A percentile compares a stretch with the other conserved stretches of the same genome.
Evolutionary conservation across 768 basidiomycete species (phyloP).

Genomic region (Lactarius hengduanensis): DNA sequence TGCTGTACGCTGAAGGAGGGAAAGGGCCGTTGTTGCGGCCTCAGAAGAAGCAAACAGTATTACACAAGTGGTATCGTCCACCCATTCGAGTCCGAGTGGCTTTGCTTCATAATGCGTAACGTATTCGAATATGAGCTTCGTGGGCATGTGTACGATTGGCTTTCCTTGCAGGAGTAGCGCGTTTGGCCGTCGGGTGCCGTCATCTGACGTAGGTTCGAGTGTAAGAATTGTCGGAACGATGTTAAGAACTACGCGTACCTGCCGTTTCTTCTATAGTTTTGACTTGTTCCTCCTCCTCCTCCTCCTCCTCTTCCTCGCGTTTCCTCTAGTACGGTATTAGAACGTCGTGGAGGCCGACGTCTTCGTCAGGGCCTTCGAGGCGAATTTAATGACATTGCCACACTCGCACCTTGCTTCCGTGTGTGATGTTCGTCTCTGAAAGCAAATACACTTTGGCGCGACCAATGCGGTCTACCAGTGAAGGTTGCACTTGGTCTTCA

Average conservation of each 20-base stretch:
- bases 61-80: conserved; percentile 80
- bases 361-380: conserved; percentile 47
- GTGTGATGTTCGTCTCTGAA: conserved; percentile 60
- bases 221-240: background rate
- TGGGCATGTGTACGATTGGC: conserved; percentile 74
- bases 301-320: conserved; percentile 44
- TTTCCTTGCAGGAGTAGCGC: conserved; percentile 71
- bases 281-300: conserved; percentile 38
- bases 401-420: conserved; percentile 70
- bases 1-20: conserved; percentile 50
- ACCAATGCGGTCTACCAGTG: conserved; percentile 67
- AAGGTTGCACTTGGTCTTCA: conserved; percentile 52
- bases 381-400: conserved; percentile 40
- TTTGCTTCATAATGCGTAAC: conserved; percentile 72
- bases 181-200: conserved; percentile 52
- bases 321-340: conserved; percentile 41
- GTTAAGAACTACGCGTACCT: conserved; percentile 29
- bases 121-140: conserved; percentile 77
- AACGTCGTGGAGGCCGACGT: conserved; percentile 14
- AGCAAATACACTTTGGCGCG: conserved; percentile 74
- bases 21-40: conserved; percentile 52
- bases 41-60: conserved; percentile 64
- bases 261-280: conserved; percentile 33
- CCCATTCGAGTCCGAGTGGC: conserved; percentile 81
- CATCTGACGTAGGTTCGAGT: conserved; percentile 30